Base-by-base conservation (phyloP, 345 rosid genomes). In the Clarkia xantiana region DNA sequence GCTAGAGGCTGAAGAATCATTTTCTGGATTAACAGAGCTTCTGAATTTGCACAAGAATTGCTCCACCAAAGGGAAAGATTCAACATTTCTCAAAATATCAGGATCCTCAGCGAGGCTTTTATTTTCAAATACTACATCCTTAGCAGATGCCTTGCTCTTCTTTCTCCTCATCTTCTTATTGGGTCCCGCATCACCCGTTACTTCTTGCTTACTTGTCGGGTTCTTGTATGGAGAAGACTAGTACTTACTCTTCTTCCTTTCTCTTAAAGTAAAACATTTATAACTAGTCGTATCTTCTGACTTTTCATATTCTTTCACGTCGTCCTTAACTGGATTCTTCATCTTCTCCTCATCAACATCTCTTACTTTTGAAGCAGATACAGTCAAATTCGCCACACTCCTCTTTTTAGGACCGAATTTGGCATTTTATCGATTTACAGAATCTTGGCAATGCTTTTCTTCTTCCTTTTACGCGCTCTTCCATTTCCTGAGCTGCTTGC, bases 241-340 rank as follows among this genome's bases (percentile, higher is more conserved):
- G 63, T 86, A 91, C 64, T 71, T 80, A 79, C 98, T 91, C 76
- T 68, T 84, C 76, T 82, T 91, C 70, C 95, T 73, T 62, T 84
- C 87, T 62, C 98, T 76, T 40, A 64, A 57, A 14, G 62, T 44
- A 15, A 56, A 39, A 18, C 48, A 64, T 29, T 65, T 73, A 60
- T 49, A 58, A 16, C 25, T 17, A n/a, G n/a, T n/a, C 34, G 51
- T 13, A 46, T 55, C 63, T 53, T 61, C 44, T 43, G 58, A 49
- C 57, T 62, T 70, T 61, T 43, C 59, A 47, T 45, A 56, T 59
- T 67, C 79, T 34, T 52, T 60, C 15, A 39, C 50, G 14, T 36
- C 64, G 41, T 47, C 43, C n/a, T n/a, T n/a, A n/a, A n/a, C 53
- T 61, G n/a, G n/a, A n/a, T n/a, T 67, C 55, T 57, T 49, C 11